Evolutionary conservation across 495 filamentous ascomycete genomes (phyloP), one percentile per base, ranked within the genome.

Genomic region (Aspergillus diversus): DNA sequence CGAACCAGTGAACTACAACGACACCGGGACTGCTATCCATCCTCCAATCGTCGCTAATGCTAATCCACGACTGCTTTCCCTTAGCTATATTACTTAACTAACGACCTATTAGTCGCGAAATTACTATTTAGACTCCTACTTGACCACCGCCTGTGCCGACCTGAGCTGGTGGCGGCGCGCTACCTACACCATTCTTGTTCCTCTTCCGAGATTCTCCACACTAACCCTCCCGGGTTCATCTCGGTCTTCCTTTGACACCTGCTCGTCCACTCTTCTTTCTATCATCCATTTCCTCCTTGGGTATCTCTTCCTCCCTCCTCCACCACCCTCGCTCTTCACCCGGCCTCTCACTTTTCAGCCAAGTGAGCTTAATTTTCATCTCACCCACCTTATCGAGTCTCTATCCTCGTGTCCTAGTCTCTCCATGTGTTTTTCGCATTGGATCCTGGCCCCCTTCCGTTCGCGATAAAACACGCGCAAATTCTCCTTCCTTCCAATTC

Each of bases 361-460:
- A 9, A 9, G 47, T 17, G 16, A 50, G n/a, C 62, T 55, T 50
- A 27, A n/a, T 33, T 39, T 47, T 42, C 33, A n/a, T 42, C 65
- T 33, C 15, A 50, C 56, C 34, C 16, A 33, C 32, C 60, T 37
- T 42, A 31, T 60, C 17, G 32, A 34, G 16, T 55, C 32, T 46
- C 54, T 63, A 50, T 48, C 55, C 61, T 64, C 50, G 17, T 60
- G 13, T 51, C 8, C 33, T 39, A 63, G 65, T 66, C 63, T 64
- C 62, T 68, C 67, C 71, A 78, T 78, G 75, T 71, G 71, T 69
- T 66, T 69, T 60, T 73, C 73, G 71, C 71, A 69, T 71, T 60
- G 60, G 69, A 71, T 69, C 63, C 55, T 65, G 47, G 62, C 60
- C 49, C 64, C 64, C 65, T 65, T 67, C 67, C 66, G 63, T 68